Evolutionary conservation across 176 grass and related monocot genomes (phyloP), one percentile per base, ranked within the genome.

Genomic region (Poa annua): DNA sequence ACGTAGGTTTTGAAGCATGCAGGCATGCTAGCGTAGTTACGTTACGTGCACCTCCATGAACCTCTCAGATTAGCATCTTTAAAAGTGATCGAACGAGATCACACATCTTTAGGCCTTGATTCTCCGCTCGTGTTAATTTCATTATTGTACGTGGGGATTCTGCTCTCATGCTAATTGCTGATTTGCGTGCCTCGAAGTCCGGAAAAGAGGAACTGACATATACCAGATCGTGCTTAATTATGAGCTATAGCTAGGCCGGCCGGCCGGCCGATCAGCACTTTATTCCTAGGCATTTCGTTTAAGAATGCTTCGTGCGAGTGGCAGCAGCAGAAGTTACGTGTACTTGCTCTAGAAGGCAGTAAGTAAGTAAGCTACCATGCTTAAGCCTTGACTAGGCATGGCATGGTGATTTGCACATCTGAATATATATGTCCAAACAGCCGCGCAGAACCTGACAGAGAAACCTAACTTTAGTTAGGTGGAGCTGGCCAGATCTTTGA

Each of bases 141-240:
- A 29, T 29, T 29, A 29, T 29, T 29, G 29, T 29, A 29, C 29
- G 29, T 29, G 1, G 39, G 7, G 17, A 8, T 54, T 54, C 52
- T 24, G 39, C 7, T 2, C 17, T 16, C 83, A 21, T 26, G 44
- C 71, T 38, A 36, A 17, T n/a, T 49, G 19, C 61, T 69, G 38
- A 59, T 76, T 79, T 55, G 33, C 55, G 13, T 11, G 36, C 77
- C 82, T 81, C 69, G 77, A 85, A 76, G 70, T 13, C 69, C 59
- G 69, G 61, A 50, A 80, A 75, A 60, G 65, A 66, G 0, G 39
- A 59, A 50, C 9, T 60, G 32, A 63, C 15, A 4, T 63, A 4
- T 63, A 78, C 35, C 71, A 66, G 24, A 67, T 32, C 49, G 68
- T 84, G 68, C 61, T 69, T n/a, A n/a, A n/a, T n/a, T 62, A 14